Evolutionary conservation across 805 yeast species (phyloP).

Genomic region (Kluyveromyces siamensis): DNA sequence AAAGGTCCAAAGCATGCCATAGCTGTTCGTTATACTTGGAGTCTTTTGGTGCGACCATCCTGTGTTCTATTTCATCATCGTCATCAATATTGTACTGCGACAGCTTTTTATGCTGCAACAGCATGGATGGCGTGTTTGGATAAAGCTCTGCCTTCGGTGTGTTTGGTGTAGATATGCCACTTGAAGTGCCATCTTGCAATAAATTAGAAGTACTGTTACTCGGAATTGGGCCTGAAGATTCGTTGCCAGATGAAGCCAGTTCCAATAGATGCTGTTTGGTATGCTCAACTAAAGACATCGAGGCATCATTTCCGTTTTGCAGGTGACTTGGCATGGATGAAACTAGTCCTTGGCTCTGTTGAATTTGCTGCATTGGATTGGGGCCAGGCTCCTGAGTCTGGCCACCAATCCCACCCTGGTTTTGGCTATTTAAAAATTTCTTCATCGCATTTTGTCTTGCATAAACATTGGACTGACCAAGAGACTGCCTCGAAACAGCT

Average conservation of each 20-base stretch:
- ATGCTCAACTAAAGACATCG: conserved; percentile 26
- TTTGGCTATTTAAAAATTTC: conserved; percentile 23
- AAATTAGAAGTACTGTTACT: conserved; percentile 5
- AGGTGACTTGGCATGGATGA: conserved; percentile 3
- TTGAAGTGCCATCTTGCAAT: conserved; percentile 13
- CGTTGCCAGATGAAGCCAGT: conserved; percentile 10
- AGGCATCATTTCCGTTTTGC: conserved; percentile 6
- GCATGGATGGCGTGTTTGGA: conserved; percentile 20
- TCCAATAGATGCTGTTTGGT: conserved; percentile 26
- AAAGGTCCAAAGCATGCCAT: conserved; percentile 90
- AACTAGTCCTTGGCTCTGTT: conserved; percentile 5
- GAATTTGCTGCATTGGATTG: neutral
- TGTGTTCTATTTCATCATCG: conserved; percentile 43
- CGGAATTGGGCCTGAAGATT: neutral
- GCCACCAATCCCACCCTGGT: conserved; percentile 3
- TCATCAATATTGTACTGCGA: conserved; percentile 35
- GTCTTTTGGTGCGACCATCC: conserved; percentile 14
- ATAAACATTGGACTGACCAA: conserved; percentile 30
- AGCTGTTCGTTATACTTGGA: conserved; percentile 52
- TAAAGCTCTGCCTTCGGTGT: conserved; percentile 24
- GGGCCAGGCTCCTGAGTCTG: neutral
- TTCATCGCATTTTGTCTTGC: conserved; percentile 32
- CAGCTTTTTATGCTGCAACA: conserved; percentile 33
- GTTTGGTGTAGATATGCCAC: conserved; percentile 25
- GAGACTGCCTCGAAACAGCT: conserved; percentile 23